Conservation (phyloP, 2,329 filamentous ascomycete genomes). For the Sclerotiophoma versabilis region DNA sequence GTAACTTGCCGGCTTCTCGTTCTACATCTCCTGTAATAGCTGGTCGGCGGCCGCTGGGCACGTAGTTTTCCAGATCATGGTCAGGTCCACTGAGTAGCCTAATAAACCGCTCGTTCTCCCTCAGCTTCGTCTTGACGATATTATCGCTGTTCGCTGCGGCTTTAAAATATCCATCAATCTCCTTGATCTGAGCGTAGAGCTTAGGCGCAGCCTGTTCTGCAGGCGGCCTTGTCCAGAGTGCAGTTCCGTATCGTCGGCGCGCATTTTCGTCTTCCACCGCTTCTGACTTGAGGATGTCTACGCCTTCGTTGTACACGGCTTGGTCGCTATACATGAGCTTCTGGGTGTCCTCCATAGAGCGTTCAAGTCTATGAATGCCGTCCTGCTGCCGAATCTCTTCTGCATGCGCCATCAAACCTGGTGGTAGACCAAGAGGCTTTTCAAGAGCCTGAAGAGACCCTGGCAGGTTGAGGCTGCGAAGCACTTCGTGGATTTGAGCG, state of each 20-base stretch:
- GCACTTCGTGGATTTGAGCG: slow-evolving; percentile 76
- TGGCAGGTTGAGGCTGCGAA: slow-evolving; percentile 85
- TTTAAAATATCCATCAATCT: slow-evolving; percentile 88
- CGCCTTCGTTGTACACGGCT: slow-evolving; percentile 82
- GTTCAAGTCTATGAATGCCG: slow-evolving; percentile 76
- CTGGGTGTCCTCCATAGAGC: slow-evolving; percentile 85
- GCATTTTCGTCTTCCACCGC: slow-evolving; percentile 81
- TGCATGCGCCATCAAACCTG: slow-evolving; percentile 83
- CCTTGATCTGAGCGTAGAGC: slow-evolving; percentile 75
- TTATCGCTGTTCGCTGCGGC: slow-evolving; percentile 71
- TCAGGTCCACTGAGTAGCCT: slow-evolving; percentile 80
- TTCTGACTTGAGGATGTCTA: slow-evolving; percentile 78
- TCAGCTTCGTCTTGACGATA: slow-evolving; percentile 79
- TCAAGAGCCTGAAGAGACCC: slow-evolving; percentile 93
- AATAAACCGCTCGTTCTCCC: slow-evolving; percentile 76
- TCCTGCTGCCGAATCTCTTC: slow-evolving; percentile 94
- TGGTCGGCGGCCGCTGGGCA: slow-evolving; percentile 82
- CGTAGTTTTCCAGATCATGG: slow-evolving; percentile 82
- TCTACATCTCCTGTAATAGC: slow-evolving; percentile 83
- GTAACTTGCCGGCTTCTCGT: slow-evolving; percentile 76
- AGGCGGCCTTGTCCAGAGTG: slow-evolving; percentile 77
- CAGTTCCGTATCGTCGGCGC: slow-evolving; percentile 81
- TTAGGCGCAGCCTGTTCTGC: slow-evolving; percentile 74
- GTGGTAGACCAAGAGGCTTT: slow-evolving; percentile 89
- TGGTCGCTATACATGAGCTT: slow-evolving; percentile 85